A percentile compares a stretch with the other conserved stretches of the same genome.
Evolutionary conservation across 2,329 filamentous ascomycete species (phyloP).

Genomic region (Diaporthe ampelina): DNA sequence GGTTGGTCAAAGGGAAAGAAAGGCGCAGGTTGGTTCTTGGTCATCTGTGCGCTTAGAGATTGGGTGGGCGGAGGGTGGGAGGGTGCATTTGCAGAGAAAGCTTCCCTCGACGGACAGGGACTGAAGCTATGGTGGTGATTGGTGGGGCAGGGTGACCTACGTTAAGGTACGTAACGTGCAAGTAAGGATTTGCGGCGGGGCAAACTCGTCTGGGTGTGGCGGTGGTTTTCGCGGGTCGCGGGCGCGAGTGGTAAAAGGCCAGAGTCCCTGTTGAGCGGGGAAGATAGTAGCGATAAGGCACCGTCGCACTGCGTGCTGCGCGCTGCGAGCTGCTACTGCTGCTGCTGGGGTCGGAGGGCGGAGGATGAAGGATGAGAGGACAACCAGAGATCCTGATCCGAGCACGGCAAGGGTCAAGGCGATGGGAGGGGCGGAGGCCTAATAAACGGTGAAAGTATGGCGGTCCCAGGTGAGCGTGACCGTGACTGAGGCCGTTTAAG

Average conservation of each 20-base stretch:
- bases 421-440: slow-evolving; percentile 5
- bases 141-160: slow-evolving; percentile 29
- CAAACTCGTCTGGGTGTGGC: slow-evolving; percentile 33
- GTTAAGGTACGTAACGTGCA: slow-evolving; percentile 35
- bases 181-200: slow-evolving; percentile 42
- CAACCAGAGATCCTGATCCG: slow-evolving; percentile 1
- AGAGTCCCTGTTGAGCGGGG: slow-evolving; percentile 38
- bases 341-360: slow-evolving; percentile 7
- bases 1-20: slow-evolving; percentile 13
- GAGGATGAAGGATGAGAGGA: neutral
- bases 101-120: slow-evolving; percentile 30
- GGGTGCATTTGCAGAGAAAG: slow-evolving; percentile 36
- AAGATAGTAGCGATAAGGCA: slow-evolving; percentile 40
- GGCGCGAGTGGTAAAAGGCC: slow-evolving; percentile 23
- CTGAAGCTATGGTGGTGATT: slow-evolving; percentile 35
- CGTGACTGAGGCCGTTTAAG: slow-evolving; percentile 39
- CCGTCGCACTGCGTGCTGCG: slow-evolving; percentile 26
- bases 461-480: slow-evolving; percentile 36
- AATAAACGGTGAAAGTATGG: neutral
- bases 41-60: slow-evolving; percentile 27
- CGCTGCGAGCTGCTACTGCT: slow-evolving; percentile 11
- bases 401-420: slow-evolving; percentile 11
- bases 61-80: slow-evolving; percentile 26
- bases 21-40: slow-evolving; percentile 30
- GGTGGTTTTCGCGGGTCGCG: slow-evolving; percentile 28